Evolutionary conservation across 352 stramenopile genomes (phyloP), one percentile per base, ranked within the genome.

Genomic region (Globisporangium rhizosaccharum): DNA sequence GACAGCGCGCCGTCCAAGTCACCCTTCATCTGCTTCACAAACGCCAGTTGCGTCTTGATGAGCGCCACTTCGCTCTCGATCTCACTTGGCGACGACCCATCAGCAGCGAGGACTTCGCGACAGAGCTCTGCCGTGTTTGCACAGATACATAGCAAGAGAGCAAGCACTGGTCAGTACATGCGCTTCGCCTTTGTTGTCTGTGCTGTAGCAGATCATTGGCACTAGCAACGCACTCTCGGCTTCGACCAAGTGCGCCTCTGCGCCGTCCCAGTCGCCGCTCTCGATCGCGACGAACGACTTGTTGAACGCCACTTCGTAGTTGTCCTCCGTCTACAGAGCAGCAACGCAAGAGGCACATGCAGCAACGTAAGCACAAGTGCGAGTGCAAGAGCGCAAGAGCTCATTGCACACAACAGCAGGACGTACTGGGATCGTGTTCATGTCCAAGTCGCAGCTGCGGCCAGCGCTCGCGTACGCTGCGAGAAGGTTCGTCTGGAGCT

Each of bases 241-340:
- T 58, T 82, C 73, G 18, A 65, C 26, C 42, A 94, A 60, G 2
- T 81, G 64, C 12, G 74, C 59, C 36, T 81, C 69, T 0, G 84
- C 77, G 17, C 57, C 64, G 18, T 65, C 59, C 72, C 75, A 87
- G 57, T 94, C 71, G 39, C 68, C 66, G 17, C 67, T 73, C 42
- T 90, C 77, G 33, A 94, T 85, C 9, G 78, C 73, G n/a, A 87
- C 64, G 56, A 94, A 89, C 57, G 84, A 87, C 68, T 90, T 90
- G 68, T 94, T 94, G 60, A 89, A 94, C 12, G 82, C 78, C 51
- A 94, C 67, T 59, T 94, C 84, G 44, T 88, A 91, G 49, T 73
- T 87, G 55, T 88, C 83, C 36, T 91, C 73, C 39, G 76, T 79
- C 82, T 89, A 46, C 33, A 39, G 33, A 10, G 6, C 33, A 10